Evolutionary conservation across 2,329 filamentous ascomycete genomes (phyloP), one percentile per base, ranked within the genome.

Genomic region (Aureobasidium sp.): DNA sequence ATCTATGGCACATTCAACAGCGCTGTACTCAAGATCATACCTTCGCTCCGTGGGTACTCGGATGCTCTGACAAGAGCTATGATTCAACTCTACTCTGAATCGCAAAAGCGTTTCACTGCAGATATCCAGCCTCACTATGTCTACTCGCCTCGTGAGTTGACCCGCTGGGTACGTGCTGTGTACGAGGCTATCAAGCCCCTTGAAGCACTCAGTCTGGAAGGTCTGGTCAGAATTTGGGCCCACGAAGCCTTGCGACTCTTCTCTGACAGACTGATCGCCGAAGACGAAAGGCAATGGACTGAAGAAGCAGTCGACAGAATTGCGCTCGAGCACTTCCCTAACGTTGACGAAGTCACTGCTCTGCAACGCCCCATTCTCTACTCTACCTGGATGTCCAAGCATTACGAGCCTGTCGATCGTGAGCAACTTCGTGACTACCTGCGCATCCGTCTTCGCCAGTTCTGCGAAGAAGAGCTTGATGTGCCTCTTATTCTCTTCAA

Each of bases 401-500:
- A 99, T 74, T 99, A 99, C 71, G 86, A 97, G 12, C 94, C 94
- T 7, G 94, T 99, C 42, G 91, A 96, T 70, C 89, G 94, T 67
- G 94, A 99, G 72, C 89, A 95, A 70, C 82, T 99, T 41, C 87
- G 95, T 68, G 94, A 97, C 68, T 99, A 97, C 68, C 94, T 99
- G 73, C 97, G 97, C 77, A 94, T 94, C 57, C 87, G 94, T 71
- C 84, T 99, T 64, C 93, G 89, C 80, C 99, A 94, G 0, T 99
- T 99, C 82, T 99, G 94, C 72, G 95, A 99, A 72, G 94, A 99
- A 80, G 95, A 99, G 73, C 92, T 99, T 15, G 94, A 99, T 74
- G 95, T 99, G 57, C 94, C 95, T 39, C 84, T 99, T 55, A 96
- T 99, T 66, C 80, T 99, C n/a, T 99, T 99, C 81, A 97, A 99